A percentile compares a stretch with the other conserved stretches of the same genome.
Conservation (phyloP, 2,329 filamentous ascomycete genomes). For the Sphaerulina populicola region DNA sequence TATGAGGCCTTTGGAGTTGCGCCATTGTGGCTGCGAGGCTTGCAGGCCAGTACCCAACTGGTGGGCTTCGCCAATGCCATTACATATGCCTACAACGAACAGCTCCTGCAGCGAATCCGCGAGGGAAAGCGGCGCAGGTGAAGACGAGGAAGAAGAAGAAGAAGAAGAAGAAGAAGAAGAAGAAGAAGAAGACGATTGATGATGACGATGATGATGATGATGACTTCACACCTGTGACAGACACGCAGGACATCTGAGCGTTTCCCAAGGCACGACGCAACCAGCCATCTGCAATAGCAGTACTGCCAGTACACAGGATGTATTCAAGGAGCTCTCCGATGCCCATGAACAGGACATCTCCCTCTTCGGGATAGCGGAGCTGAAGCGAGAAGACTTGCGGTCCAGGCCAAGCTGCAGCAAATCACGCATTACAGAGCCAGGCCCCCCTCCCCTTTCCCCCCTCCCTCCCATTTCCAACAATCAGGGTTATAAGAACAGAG, state of each 20-base stretch:
- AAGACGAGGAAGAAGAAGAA: not conserved
- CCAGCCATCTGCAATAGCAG: too few relatives aligned
- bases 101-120: conserved; percentile 13
- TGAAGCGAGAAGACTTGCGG: too few relatives aligned
- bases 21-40: conserved; percentile 16
- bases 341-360: too few relatives aligned
- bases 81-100: conserved; percentile 19
- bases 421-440: too few relatives aligned
- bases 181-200: not conserved
- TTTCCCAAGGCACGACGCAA: too few relatives aligned
- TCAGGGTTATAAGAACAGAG: too few relatives aligned
- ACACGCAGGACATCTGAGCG: too few relatives aligned
- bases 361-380: too few relatives aligned
- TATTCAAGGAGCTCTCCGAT: not conserved
- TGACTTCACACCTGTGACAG: too few relatives aligned
- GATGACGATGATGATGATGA: not conserved
- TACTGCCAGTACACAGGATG: not conserved
- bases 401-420: too few relatives aligned
- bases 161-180: not conserved
- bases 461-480: too few relatives aligned
- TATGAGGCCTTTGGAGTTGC: conserved; percentile 13
- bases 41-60: conserved; percentile 20
- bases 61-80: conserved; percentile 17
- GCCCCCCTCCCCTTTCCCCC: too few relatives aligned
- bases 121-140: not conserved